These are phyloP conservation scores for Globisporangium ultimum DNA, from an alignment of 352 stramenopile species.

Conservation along the genomic window DNA sequence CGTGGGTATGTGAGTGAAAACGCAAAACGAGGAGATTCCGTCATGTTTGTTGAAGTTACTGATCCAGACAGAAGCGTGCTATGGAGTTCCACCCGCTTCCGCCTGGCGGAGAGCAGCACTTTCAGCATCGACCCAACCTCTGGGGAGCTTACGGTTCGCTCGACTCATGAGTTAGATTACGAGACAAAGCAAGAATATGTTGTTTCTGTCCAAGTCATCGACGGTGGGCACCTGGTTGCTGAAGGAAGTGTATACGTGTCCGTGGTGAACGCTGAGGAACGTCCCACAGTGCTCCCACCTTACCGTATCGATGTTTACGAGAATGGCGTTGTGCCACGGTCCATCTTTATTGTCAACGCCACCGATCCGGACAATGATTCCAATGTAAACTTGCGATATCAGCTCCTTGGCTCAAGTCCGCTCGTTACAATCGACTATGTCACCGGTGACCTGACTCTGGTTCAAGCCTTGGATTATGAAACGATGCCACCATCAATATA, in stretches of 20 bases:
- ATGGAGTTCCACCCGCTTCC: slow-evolving; percentile 5
- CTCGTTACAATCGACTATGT: background rate
- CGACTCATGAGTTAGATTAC: slow-evolving; percentile 19
- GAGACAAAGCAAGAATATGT: slow-evolving; percentile 22
- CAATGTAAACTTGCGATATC: slow-evolving; percentile 26
- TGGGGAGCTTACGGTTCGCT: slow-evolving; percentile 11
- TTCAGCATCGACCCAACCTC: slow-evolving; percentile 13
- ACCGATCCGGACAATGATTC: slow-evolving; percentile 41
- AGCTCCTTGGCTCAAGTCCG: slow-evolving; percentile 7
- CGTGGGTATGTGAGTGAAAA: slow-evolving; percentile 4
- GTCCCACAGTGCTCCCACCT: background rate
- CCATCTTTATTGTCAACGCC: slow-evolving; percentile 36
- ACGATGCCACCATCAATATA: background rate
- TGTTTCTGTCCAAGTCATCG: slow-evolving; percentile 21
- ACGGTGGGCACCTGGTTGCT: slow-evolving; percentile 21
- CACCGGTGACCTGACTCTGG: slow-evolving; percentile 4
- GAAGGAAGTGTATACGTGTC: slow-evolving; percentile 23
- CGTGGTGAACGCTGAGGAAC: slow-evolving; percentile 11
- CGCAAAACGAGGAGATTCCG: background rate
- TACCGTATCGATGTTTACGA: slow-evolving; percentile 16
- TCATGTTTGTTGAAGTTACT: background rate
- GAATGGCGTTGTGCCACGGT: slow-evolving; percentile 34
- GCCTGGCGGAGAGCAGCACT: slow-evolving; percentile 2
- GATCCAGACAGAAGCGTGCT: slow-evolving; percentile 5
- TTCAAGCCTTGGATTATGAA: slow-evolving; percentile 6